Conservation (phyloP, 2,329 filamentous ascomycete species). For the Aspergillus sp. region DNA sequence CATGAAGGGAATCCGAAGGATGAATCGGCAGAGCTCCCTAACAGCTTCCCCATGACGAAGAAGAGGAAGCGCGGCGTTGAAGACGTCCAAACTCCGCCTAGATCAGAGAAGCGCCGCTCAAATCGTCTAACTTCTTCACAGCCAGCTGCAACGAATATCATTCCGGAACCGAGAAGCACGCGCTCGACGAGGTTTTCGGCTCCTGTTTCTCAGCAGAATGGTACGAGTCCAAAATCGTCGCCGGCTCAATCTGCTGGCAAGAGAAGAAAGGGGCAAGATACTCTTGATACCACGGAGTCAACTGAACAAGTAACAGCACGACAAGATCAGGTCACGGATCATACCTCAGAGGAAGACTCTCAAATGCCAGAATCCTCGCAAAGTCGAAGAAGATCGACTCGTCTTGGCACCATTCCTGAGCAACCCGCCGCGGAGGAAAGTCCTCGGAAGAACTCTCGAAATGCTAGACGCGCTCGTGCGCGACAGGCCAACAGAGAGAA, state of each 20-base stretch:
- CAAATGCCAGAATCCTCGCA: conserved; percentile 15
- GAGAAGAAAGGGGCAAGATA: conserved; percentile 17
- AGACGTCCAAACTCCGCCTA: conserved; percentile 7
- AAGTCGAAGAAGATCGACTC: conserved; percentile 24
- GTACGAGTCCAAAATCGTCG: conserved; percentile 6
- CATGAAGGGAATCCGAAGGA: conserved; percentile 10
- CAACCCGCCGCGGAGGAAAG: conserved; percentile 8
- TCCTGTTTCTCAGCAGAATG: not conserved
- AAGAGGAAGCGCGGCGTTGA: conserved; percentile 31
- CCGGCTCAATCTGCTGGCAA: conserved; percentile 17
- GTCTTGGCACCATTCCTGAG: conserved; percentile 18
- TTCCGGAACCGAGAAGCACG: conserved; percentile 7
- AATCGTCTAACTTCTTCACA: conserved; percentile 18
- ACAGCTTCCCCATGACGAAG: conserved; percentile 15
- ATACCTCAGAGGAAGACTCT: not conserved
- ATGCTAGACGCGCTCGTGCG: not conserved
- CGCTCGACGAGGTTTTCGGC: conserved; percentile 10
- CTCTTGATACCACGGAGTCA: conserved; percentile 1
- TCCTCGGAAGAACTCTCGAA: conserved; percentile 2
- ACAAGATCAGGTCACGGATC: conserved; percentile 1
- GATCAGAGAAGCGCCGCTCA: conserved; percentile 25
- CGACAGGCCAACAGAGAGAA: not conserved
- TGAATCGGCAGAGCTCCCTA: conserved; percentile 1
- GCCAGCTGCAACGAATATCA: conserved; percentile 2
- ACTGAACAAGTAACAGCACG: not conserved